These are phyloP conservation scores for Pseudogymnoascus sp. DNA, from an alignment of 2,329 filamentous ascomycete species.

Conservation along the genomic window DNA sequence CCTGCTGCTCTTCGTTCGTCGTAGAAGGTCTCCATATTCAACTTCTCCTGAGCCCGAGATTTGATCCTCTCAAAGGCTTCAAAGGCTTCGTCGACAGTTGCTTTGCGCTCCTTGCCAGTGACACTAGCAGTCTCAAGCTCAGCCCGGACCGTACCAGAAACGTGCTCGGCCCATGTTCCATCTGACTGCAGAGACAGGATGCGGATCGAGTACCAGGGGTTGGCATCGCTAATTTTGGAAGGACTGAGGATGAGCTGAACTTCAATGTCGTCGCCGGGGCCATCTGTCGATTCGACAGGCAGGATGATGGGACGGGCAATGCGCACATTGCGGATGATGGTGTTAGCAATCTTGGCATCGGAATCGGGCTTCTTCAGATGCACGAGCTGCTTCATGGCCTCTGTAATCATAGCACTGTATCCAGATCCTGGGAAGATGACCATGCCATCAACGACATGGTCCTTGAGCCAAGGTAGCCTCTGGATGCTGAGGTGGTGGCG, in stretches of 20 bases:
- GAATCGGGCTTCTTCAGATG: not conserved
- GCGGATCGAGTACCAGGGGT: conserved; percentile 10
- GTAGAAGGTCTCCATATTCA: conserved; percentile 7
- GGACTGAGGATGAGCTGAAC: conserved; percentile 11
- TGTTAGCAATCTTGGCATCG: conserved; percentile 9
- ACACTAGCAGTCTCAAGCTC: not conserved
- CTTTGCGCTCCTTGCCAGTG: conserved; percentile 10
- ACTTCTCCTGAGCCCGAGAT: not conserved
- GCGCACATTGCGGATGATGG: conserved; percentile 38
- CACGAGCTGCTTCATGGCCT: conserved; percentile 27
- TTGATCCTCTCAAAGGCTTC: conserved; percentile 4
- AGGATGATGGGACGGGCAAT: conserved; percentile 45
- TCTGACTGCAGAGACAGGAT: conserved; percentile 8
- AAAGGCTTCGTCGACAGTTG: conserved; percentile 4
- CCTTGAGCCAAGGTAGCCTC: conserved; percentile 45
- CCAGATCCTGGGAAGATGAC: conserved; percentile 45
- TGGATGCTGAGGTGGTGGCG: conserved; percentile 23
- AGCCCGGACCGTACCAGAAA: conserved; percentile 2
- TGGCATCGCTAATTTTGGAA: not conserved
- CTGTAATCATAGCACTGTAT: conserved; percentile 42
- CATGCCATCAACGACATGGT: conserved; percentile 44
- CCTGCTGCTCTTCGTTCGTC: conserved; percentile 9
- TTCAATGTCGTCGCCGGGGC: conserved; percentile 7
- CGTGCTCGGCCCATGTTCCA: conserved; percentile 7
- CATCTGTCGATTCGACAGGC: conserved; percentile 35